Conservation (phyloP, 148 eudicot genomes). For the Arctostaphylos glauca region DNA sequence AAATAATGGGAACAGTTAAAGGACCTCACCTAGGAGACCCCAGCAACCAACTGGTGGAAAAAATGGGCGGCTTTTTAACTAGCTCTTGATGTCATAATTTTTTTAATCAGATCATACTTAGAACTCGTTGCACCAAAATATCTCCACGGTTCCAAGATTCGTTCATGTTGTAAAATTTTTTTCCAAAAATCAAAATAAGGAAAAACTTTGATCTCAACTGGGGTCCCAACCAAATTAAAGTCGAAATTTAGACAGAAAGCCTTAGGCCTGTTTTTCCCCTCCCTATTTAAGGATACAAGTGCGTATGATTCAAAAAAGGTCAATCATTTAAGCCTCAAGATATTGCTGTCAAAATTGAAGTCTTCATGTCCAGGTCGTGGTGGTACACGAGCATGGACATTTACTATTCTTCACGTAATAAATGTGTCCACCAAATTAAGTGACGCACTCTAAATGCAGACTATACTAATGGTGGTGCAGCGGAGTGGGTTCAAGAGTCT, state of each 20-base stretch:
- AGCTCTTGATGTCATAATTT: neutral
- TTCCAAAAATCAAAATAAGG: neutral
- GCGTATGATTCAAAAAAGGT: neutral
- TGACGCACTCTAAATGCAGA: neutral
- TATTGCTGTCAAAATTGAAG: neutral
- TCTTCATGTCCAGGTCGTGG: neutral
- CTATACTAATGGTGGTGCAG: neutral
- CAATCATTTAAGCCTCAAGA: neutral
- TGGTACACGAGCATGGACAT: neutral
- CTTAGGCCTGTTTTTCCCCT: neutral
- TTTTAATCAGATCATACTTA: neutral
- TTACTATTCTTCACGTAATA: neutral
- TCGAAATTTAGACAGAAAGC: neutral
- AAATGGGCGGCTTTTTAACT: neutral
- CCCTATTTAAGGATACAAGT: neutral
- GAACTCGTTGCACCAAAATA: neutral
- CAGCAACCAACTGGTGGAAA: neutral
- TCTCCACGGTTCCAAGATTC: neutral
- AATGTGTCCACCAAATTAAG: neutral
- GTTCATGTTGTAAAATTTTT: neutral
- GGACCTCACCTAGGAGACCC: conserved; percentile 8
- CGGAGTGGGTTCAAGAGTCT: neutral
- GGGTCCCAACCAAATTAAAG: neutral
- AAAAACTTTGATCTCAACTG: neutral
- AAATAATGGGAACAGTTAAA: neutral